Conservation (phyloP, 116 monocot genomes). For the Papilionanthe hybrid region DNA sequence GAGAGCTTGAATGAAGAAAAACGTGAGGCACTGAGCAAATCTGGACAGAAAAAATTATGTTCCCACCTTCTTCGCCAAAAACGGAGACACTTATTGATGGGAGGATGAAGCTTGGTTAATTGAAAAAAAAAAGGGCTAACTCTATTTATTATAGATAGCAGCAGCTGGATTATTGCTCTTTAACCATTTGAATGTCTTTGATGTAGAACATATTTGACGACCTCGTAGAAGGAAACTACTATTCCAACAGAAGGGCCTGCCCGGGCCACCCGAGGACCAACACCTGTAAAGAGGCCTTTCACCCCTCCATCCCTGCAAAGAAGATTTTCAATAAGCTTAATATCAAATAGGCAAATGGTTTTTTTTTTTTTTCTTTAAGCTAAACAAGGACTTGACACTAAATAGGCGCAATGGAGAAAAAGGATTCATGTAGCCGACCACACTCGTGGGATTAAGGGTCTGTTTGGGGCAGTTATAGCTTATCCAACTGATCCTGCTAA, state of each 20-base stretch:
- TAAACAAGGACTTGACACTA: no score
- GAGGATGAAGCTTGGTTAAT: not conserved
- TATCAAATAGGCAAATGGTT: not conserved
- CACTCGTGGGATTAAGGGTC: no score
- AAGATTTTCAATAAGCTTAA: not conserved
- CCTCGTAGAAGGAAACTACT: conserved; percentile 88
- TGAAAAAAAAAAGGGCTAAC: not conserved
- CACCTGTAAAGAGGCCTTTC: conserved; percentile 78
- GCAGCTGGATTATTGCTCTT: not conserved
- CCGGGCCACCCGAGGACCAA: conserved; percentile 79
- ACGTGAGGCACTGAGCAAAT: not conserved
- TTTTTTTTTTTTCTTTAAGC: no score
- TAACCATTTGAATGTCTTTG: conserved; percentile 20
- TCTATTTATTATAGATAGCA: not conserved
- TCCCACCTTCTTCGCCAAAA: not conserved
- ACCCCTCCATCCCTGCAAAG: conserved; percentile 59
- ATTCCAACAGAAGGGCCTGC: conserved; percentile 97
- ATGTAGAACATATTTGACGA: conserved; percentile 70
- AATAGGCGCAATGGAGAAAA: no score
- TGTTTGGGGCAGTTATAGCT: no score
- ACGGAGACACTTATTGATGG: not conserved
- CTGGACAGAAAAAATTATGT: not conserved
- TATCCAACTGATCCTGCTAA: no score
- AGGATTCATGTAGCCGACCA: no score
- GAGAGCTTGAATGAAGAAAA: not conserved